phyloP scores from a whole-genome alignment of 495 filamentous ascomycete species.

The Thozetella sp. region DNA sequence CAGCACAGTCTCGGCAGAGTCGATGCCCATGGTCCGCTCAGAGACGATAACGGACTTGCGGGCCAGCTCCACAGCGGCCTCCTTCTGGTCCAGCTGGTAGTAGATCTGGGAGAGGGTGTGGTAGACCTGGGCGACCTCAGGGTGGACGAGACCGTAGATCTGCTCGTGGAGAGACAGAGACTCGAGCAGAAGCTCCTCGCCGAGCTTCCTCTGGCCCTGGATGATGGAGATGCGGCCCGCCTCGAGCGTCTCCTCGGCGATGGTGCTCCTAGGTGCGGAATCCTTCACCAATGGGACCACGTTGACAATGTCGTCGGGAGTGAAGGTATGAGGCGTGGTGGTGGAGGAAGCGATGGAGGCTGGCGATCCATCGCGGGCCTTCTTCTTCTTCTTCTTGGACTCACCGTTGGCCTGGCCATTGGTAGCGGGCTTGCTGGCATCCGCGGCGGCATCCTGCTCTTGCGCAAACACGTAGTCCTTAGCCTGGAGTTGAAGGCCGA shows the following conservation, averaged over 20 bases:
- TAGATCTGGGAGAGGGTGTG: constrained; percentile 93
- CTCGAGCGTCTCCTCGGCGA: constrained; percentile 95
- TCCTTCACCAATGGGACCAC: constrained; percentile 94
- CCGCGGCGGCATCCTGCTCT: constrained; percentile 23
- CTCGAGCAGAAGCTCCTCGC: constrained; percentile 93
- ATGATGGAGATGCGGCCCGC: constrained; percentile 92
- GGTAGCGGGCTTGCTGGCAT: constrained; percentile 14
- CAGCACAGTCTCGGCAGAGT: constrained; percentile 90
- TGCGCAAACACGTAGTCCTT: constrained; percentile 77
- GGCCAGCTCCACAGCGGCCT: constrained; percentile 89
- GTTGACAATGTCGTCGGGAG: constrained; percentile 84
- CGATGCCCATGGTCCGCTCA: constrained; percentile 91
- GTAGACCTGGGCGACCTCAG: constrained; percentile 95
- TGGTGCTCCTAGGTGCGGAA: constrained; percentile 79
- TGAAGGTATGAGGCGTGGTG: constrained; percentile 65
- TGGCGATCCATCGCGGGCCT: constrained; percentile 48
- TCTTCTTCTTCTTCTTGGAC: constrained; percentile 79
- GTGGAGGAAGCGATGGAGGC: constrained; percentile 53
- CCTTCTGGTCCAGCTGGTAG: constrained; percentile 94
- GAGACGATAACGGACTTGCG: constrained; percentile 95
- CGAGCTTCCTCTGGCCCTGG: constrained; percentile 92
- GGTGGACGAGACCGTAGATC: constrained; percentile 97
- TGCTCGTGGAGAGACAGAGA: constrained; percentile 96
- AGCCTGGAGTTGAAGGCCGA: constrained; percentile 85
- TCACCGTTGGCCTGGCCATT: constrained; percentile 34